phyloP scores from a whole-genome alignment of 2,329 filamentous ascomycete genomes.

The Paraconiothyrium brasiliense region DNA sequence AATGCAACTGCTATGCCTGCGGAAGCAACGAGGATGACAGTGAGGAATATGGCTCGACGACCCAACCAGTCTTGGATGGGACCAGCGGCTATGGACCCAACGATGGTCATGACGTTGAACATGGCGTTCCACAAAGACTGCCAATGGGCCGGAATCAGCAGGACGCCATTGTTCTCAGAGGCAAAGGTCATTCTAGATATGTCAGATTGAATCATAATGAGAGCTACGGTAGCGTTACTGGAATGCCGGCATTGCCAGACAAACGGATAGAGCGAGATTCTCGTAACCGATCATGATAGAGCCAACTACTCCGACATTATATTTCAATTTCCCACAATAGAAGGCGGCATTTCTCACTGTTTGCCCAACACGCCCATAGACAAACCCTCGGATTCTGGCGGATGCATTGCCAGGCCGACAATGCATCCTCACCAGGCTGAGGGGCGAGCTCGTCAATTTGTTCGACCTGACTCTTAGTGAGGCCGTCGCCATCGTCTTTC shows the following conservation, averaged over 20 bases:
- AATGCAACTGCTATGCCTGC: conserved; percentile 33
- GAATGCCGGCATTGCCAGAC: conserved; percentile 8
- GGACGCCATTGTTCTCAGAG: not conserved
- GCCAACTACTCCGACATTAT: not conserved
- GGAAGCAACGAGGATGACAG: conserved; percentile 22
- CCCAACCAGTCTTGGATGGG: conserved; percentile 34
- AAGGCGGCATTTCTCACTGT: not conserved
- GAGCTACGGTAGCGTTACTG: not conserved
- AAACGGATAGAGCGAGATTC: conserved; percentile 7
- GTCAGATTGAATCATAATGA: not conserved
- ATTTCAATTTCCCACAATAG: not conserved
- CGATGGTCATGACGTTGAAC: conserved; percentile 45
- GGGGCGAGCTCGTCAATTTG: too few relatives aligned
- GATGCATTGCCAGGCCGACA: not conserved
- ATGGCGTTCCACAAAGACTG: conserved; percentile 52
- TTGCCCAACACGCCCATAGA: not conserved
- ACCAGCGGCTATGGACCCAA: conserved; percentile 34
- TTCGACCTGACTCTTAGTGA: too few relatives aligned
- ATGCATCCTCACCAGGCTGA: too few relatives aligned
- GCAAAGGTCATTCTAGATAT: conserved; percentile 7
- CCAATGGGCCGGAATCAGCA: conserved; percentile 50
- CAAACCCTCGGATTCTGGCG: not conserved
- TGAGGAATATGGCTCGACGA: conserved; percentile 30
- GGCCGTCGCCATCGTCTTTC: too few relatives aligned
- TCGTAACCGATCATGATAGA: conserved; percentile 7